Evolutionary conservation across 2,329 filamentous ascomycete genomes (phyloP), one percentile per base, ranked within the genome.

Genomic region (Ciborinia camelliae): DNA sequence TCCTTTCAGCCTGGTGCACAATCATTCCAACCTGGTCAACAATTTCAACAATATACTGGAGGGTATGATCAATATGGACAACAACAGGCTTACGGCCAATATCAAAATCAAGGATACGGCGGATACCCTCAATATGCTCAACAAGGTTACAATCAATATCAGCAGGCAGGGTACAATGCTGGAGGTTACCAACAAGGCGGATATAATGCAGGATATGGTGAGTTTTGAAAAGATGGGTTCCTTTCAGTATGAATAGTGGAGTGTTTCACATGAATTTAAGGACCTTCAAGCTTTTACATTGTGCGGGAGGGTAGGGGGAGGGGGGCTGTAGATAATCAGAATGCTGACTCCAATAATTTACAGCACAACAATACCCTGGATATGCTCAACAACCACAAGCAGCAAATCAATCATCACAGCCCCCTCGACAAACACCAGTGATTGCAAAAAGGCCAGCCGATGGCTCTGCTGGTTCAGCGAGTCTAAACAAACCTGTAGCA

Each of bases 1-100:
- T 82, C 88, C 26, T 95, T 96, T 80, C 86, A 88, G 55, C 91
- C 91, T 23, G 86, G 85, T 58, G 90, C 89, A 41, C 80, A 86
- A 68, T 77, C 84, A 28, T 94, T 93, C 76, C 85, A 88, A 64
- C 90, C 90, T 10, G 89, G 89, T 57, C 90, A 92, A 76, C 78
- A 80, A 67, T 92, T 83, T 72, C 86, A 82, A 71, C 80, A 82
- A 68, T 83, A 81, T 63, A 81, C 86, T 68, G 84, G 80, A 64
- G 84, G 80, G 63, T 88, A 82, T 71, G 79, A 79, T 55, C 79
- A 79, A 66, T 80, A 79, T 50, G 84, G 86, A 70, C 83, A 85
- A 68, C 82, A 85, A 71, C 55, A 82, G 18, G 50, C 83, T 68
- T 81, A 82, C 66, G 79, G 81, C 65, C 80, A 83, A 66, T 82